Evolutionary conservation across 768 basidiomycete species (phyloP).

Genomic region (Boletus fagicola): DNA sequence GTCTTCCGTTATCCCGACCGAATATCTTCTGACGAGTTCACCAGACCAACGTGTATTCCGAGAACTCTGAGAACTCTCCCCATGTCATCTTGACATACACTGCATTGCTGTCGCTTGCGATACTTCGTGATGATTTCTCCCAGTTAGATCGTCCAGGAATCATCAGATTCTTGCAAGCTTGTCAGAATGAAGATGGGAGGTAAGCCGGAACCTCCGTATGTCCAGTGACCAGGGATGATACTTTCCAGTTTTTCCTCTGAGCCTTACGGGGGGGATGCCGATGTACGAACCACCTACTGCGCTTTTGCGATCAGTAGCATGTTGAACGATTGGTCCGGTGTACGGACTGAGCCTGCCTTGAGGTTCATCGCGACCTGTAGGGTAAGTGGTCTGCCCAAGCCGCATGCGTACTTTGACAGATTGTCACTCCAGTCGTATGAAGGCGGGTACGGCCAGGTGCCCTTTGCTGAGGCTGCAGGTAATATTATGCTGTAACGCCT

Average conservation of each 20-base stretch:
- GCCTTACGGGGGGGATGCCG: constrained; percentile 68
- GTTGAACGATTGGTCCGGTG: constrained; percentile 74
- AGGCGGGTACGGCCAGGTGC: constrained; percentile 86
- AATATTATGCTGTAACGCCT: constrained; percentile 12
- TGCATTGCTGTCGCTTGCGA: constrained; percentile 76
- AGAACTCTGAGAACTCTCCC: constrained; percentile 57
- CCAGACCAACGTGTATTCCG: constrained; percentile 38
- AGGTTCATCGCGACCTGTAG: constrained; percentile 68
- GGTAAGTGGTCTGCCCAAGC: constrained; percentile 41
- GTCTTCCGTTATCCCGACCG: not conserved
- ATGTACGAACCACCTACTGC: constrained; percentile 82
- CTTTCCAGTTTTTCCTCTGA: constrained; percentile 62
- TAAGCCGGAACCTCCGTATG: constrained; percentile 31
- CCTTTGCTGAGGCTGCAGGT: constrained; percentile 86
- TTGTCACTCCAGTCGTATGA: constrained; percentile 70
- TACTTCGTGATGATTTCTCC: constrained; percentile 83
- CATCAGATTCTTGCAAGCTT: constrained; percentile 61
- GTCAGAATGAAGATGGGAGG: constrained; percentile 86
- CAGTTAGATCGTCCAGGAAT: constrained; percentile 68
- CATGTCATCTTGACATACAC: constrained; percentile 95
- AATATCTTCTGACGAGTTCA: constrained; percentile 11
- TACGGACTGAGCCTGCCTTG: constrained; percentile 61
- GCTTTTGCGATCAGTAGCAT: constrained; percentile 82
- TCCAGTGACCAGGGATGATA: constrained; percentile 1
- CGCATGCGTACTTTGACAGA: not conserved